Evolutionary conservation across 306 rosid genomes (phyloP), one percentile per base, ranked within the genome.

Genomic region (Cucurbita ficifolia): DNA sequence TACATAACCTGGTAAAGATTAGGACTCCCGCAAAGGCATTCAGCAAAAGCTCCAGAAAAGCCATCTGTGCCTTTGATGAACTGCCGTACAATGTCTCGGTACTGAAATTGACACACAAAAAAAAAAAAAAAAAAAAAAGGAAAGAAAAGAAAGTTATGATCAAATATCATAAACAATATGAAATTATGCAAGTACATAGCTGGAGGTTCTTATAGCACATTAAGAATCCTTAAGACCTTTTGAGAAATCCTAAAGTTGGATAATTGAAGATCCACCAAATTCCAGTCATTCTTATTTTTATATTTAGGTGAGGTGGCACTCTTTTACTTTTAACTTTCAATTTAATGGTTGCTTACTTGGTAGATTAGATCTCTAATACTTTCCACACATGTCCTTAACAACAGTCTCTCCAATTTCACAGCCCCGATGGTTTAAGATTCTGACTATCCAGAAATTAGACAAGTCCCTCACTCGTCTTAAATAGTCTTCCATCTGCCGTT

Each of bases 1-100:
- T 35, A 60, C 59, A 75, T 61, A 7, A 93, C 98, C 98, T 91
- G 95, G 82, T 94, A 94, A 77, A 90, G 78, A 77, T 89, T 94
- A 76, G 98, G 97, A 80, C 97, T 89, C 77, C 98, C 98, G 74
- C 98, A 94, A 73, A 94, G 90, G 84, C 92, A 90, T 84, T 89
- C 83, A 40, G 98, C 97, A 79, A 90, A 86, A 76, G 91, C 92
- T 81, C 98, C 98, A 52, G 97, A 84, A 86, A 90, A 89, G 69
- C 96, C 98, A 85, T 82, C 85, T 49, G 97, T 90, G 33, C 98
- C 98, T 85, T 94, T 91, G 81, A 94, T 86, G 89, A 94, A 94
- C 77, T 84, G 92, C 74, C 98, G 92, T 69, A 89, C 92, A 4
- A 80, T 84, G 85, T 94, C 98, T 74, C 96, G 92, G 78, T 80